A percentile compares a stretch with the other conserved stretches of the same genome.
Evolutionary conservation across 192 early-diverging fungal species (phyloP).

Genomic region (Coemansia interrupta): DNA sequence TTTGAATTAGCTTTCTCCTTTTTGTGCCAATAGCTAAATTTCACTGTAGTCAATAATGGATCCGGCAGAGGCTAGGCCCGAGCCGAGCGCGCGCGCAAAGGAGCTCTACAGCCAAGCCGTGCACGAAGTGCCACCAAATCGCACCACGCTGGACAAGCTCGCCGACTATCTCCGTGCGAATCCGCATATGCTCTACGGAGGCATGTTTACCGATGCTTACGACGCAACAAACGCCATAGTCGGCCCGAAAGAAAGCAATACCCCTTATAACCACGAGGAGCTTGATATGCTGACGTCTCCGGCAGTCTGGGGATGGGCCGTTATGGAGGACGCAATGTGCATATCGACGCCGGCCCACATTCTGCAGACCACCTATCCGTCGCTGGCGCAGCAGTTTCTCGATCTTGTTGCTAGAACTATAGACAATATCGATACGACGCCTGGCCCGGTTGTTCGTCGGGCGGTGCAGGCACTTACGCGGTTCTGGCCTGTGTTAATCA

Average conservation of each 20-base stretch:
- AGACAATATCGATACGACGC: slow-evolving; percentile 25
- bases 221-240: slow-evolving; percentile 32
- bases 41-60: too few relatives aligned
- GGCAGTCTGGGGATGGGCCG: slow-evolving; percentile 50
- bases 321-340: slow-evolving; percentile 45
- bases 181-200: slow-evolving; percentile 28
- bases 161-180: slow-evolving; percentile 33
- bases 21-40: too few relatives aligned
- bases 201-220: slow-evolving; percentile 31
- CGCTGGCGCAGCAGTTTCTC: slow-evolving; percentile 23
- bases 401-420: slow-evolving; percentile 27
- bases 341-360: slow-evolving; percentile 15
- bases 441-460: slow-evolving; percentile 36
- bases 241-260: slow-evolving; percentile 13
- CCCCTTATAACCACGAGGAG: slow-evolving; percentile 22
- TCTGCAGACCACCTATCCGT: slow-evolving; percentile 27
- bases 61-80: too few relatives aligned
- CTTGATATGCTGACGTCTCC: slow-evolving; percentile 42
- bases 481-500: slow-evolving; percentile 36
- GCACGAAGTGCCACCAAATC: slow-evolving; percentile 43
- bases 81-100: slow-evolving; percentile 4
- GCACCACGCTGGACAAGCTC: slow-evolving; percentile 41
- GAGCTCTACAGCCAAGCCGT: slow-evolving; percentile 38
- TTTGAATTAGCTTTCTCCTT: too few relatives aligned
- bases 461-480: slow-evolving; percentile 40